Base-by-base conservation (phyloP, 495 filamentous ascomycete species). In the Annulohypoxylon stygium region DNA sequence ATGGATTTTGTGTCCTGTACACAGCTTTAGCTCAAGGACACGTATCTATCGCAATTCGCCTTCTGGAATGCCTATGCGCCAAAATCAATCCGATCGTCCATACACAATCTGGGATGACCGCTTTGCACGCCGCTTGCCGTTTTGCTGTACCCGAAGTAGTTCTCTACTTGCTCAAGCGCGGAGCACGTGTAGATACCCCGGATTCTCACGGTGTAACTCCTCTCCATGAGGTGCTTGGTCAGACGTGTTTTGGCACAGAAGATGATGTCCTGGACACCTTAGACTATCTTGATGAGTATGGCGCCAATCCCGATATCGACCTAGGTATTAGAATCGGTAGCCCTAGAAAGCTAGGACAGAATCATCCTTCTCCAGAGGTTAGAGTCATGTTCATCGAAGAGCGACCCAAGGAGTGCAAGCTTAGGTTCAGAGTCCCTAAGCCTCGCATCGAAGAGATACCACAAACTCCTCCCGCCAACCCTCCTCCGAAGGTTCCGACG, bases 41-140 rank as follows among this genome's bases (percentile, higher is more conserved):
- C 7, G 4, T 10, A n/a, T 23, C 30, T 8, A 37, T 57, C n/a
- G 53, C 30, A 18, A 57, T 14, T 10, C 30, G 34, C 18, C 53
- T 57, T 5, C n/a, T 57, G n/a, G 30, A 18, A 11, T 33, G 30
- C 20, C 14, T 57, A 11, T 18, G 4, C 36, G 20, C 9, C 2
- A 18, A 18, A 12, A n/a, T 37, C n/a, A 57, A 57, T 16, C 53
- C 53, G 8, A 37, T 57, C 11, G 53, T 57, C 16, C 30, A 20
- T 33, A 30, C 37, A 23, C 30, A 37, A 33, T 7, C 33, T 16
- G 33, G 53, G n/a, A 57, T 57, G 53, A 57, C 53, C 11, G 53
- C 53, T n/a, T 57, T 57, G 7, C 53, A 57, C 4, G 53, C 53
- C 37, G 53, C 53, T 11, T 57, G 53, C 9, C 53, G 53, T 37